Evolutionary conservation across 2,329 filamentous ascomycete species (phyloP), one percentile per base, ranked within the genome.

Genomic region (Botryotinia globosa): DNA sequence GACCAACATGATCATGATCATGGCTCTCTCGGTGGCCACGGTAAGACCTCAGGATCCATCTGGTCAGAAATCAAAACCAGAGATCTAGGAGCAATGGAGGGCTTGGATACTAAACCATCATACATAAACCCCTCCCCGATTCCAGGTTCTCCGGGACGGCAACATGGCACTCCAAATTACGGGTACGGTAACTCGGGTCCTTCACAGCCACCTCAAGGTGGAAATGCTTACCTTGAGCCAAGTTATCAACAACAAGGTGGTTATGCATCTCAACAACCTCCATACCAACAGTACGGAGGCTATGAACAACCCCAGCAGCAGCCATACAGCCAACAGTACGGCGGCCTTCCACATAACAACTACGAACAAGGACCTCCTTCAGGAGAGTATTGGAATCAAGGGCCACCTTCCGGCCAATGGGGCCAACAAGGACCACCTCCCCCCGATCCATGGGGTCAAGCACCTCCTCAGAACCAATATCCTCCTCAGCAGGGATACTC

Each of bases 11-110:
- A 74, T 10, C 79, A 78, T 61, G 75, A 75, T 25, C 81, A 82
- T 56, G 78, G 81, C 34, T 74, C 78, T 34, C 76, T 81, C 5
- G 80, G 79, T 14, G 84, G 85, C n/a, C 84, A 86, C 76, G 88
- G 88, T 37, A 88, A 88, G 77, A 87, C 88, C 2, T 82, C 85
- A 0, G 88, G 86, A 7, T 88, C 87, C 0, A 83, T 91, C 7
- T 91, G 89, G 87, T 85, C 85, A 16, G 87, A 91, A 77, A 87
- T 91, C 71, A 85, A 86, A 76, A 87, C 85, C 4, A 84, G 88
- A 73, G 88, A 91, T 75, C 80, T 90, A 20, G 83, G 84, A 69
- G 86, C 86, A 20, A 86, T 89, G 85, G 84, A 84, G 58, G 86
- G 85, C 3, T 81, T 82, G 6, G 84, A 87, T 73, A 82, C 82